Evolutionary conservation across 805 yeast species (phyloP).

Genomic region (Pachysolen tannophilus): DNA sequence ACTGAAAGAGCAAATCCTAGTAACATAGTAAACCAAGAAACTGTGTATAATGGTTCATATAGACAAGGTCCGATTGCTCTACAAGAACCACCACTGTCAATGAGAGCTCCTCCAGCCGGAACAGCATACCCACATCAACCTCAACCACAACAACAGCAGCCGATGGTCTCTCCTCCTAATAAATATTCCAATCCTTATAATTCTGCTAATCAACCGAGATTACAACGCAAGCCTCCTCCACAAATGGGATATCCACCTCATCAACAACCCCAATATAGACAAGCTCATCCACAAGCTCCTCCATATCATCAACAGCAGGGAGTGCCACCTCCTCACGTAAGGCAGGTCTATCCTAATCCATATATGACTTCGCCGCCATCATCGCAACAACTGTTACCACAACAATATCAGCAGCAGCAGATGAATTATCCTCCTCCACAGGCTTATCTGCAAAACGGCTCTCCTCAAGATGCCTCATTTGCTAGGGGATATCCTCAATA

Average conservation of each 20-base stretch:
- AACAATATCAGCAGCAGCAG: conserved; percentile 1
- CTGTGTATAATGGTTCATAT: too few relatives aligned
- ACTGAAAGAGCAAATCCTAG: conserved; percentile 18
- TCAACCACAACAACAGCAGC: conserved; percentile 10
- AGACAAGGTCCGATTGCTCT: conserved; percentile 10
- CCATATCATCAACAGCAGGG: conserved; percentile 9
- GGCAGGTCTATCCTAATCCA: conserved; percentile 11
- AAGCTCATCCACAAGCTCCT: conserved; percentile 4
- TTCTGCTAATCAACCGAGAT: too few relatives aligned
- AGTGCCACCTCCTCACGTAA: conserved; percentile 13
- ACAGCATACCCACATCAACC: conserved; percentile 9
- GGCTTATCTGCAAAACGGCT: conserved; percentile 6
- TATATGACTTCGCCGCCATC: conserved; percentile 7
- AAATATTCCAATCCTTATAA: too few relatives aligned
- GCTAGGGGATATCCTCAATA: too few relatives aligned
- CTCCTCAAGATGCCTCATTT: too few relatives aligned
- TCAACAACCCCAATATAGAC: conserved; percentile 7
- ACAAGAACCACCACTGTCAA: conserved; percentile 7
- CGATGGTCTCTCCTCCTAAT: too few relatives aligned
- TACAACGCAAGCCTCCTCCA: too few relatives aligned
- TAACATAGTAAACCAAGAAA: conserved; percentile 15
- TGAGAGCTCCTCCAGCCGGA: conserved; percentile 11
- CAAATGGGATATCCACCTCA: too few relatives aligned
- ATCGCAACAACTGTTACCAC: conserved; percentile 1
- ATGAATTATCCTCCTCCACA: conserved; percentile 1